Evolutionary conservation across 108 stramenopile species (phyloP).

Genomic region (Nitzschia sp.): DNA sequence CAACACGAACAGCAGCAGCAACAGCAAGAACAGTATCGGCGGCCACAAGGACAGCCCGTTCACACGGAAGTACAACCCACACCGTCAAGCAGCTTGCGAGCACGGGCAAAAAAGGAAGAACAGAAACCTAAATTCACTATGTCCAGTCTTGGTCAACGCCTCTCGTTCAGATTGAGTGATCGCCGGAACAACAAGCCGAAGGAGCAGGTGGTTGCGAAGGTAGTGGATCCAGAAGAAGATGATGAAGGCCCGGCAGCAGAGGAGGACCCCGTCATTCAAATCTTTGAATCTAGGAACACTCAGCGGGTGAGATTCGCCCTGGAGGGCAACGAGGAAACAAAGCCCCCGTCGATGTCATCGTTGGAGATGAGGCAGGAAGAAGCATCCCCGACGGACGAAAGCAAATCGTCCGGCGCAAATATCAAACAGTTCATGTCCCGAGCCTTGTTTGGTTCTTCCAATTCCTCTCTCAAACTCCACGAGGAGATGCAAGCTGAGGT

Average conservation of each 20-base stretch:
- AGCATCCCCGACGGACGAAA: not conserved
- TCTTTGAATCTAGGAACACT: constrained; percentile 49
- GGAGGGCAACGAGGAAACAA: constrained; percentile 14
- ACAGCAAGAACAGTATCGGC: not conserved
- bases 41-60: not conserved
- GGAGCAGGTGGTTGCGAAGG: not conserved
- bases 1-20: not conserved
- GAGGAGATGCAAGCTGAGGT: constrained; percentile 43
- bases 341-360: not conserved
- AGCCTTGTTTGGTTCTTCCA: constrained; percentile 32
- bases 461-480: constrained; percentile 26
- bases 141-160: not conserved
- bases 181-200: not conserved
- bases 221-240: constrained; percentile 19
- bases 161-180: not conserved
- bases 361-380: not conserved
- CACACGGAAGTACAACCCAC: not conserved
- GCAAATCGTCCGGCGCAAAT: constrained; percentile 9
- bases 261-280: constrained; percentile 48
- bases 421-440: constrained; percentile 54
- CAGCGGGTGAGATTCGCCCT: constrained; percentile 46
- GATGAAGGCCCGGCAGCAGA: constrained; percentile 21
- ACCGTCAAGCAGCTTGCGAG: not conserved
- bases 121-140: constrained; percentile 1
- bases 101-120: not conserved